Base-by-base conservation (phyloP, 2,329 filamentous ascomycete species). In the Cercospora sp. region DNA sequence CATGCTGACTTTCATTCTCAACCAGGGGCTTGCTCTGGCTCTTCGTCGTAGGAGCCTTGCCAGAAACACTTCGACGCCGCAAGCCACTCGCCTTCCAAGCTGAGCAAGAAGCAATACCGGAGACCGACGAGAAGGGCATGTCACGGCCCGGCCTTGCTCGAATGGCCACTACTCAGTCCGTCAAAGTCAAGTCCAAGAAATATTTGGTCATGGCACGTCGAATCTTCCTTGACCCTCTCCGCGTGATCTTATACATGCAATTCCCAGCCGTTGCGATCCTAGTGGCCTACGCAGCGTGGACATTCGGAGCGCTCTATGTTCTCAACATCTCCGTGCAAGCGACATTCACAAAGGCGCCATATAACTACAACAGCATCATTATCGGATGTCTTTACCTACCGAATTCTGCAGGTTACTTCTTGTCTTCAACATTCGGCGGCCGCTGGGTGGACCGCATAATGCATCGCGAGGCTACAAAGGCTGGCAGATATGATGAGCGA, bases 381-480 rank as follows among this genome's bases (percentile, higher is more conserved):
- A 82, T 95, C 64, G 92, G 92, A 10, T 80, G 93, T 40, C 82
- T 93, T 23, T 95, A 95, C 77, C 86, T 94, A n/a, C 90, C 92
- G 0, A 87, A 88, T 48, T 90, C 90, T 0, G 68, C 91, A 5
- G 92, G 92, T 3, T 95, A 94, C 79, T 81, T 94, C 57, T 70
- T 88, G 5, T 86, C 89, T 0, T 90, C 90, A 51, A 74, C 92
- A 1, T 80, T 91, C 40, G 91, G 91, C 48, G 92, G 92, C 0
- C 84, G 83, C 51, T 95, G 92, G 92, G 90, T 91, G 73, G 92
- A 96, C 77, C 80, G 79, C 18, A 94, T 95, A 79, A 95, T 95
- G 92, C 84, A 87, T 33, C 86, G 90, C 20, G 90, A 92, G 78
- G 92, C 92, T 0, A 82, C 81, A n/a, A 89, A 77, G 40, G 91